Evolutionary conservation across 495 filamentous ascomycete genomes (phyloP), one percentile per base, ranked within the genome.

Genomic region (Penicillium riverlandense): DNA sequence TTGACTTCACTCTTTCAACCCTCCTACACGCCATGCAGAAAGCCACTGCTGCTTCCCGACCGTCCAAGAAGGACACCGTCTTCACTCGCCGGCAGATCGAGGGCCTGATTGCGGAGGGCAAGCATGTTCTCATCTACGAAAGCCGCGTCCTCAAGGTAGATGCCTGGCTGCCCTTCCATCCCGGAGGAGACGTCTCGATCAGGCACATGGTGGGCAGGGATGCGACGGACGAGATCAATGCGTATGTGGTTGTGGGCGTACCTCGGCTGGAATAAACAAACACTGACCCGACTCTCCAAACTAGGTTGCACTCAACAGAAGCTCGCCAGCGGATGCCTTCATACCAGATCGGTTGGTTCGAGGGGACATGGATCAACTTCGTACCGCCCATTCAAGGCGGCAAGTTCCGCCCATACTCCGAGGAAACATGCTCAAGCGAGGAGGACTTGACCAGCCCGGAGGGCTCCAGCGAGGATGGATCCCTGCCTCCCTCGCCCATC

Each of bases 171-270:
- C 76, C 77, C 40, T 97, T 82, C 57, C 92, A 98, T 56, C 92
- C 92, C 11, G 92, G 92, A 43, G 92, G 92, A 37, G 85, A 90
- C 54, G 95, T 88, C 65, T 77, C 94, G 15, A 95, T 98, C 48
- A 71, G 78, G 63, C 92, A 98, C 61, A 91, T 97, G 89, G 83
- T 98, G 40, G 92, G 92, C 40, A 78, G 88, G 66, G 92, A 98
- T 81, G 94, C 88, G 32, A 96, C 92, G 12, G 89, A 96, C 63
- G 92, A 97, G 66, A 83, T 96, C 55, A 89, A 85, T 64, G 84
- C 79, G 88, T 96, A 76, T 44, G 88, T 82, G 30, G 44, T 34
- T 12, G 32, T 10, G 22, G 22, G 22, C 22, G 22, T 22, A 22
- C 22, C 22, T 22, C 22, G 22, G 22, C 22, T 22, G 22, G 22